Evolutionary conservation across 306 rosid genomes (phyloP), one percentile per base, ranked within the genome.

Genomic region (Vigna unguiculata): DNA sequence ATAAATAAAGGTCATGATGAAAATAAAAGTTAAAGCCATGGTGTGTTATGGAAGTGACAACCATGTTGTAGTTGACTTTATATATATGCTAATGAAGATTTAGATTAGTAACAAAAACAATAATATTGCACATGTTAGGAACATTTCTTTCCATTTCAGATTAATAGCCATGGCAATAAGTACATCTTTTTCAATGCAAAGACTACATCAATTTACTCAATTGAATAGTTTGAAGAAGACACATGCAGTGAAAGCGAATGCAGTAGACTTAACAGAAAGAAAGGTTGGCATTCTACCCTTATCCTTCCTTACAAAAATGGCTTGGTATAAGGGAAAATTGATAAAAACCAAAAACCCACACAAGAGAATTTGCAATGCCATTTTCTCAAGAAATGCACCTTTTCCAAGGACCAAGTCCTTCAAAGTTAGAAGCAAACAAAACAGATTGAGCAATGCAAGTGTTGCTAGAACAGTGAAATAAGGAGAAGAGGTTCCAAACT

Each of bases 401-500:
- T 45, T 53, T 0, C 73, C 73, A 25, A 41, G 4, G 19, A 78
- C 40, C 17, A 79, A 75, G 15, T 82, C 81, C 82, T 76, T 88
- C 34, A 69, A 46, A 19, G 63, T 69, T 19, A 83, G 83, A 30
- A 75, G 51, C 71, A 90, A 82, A 72, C 90, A 90, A 51, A 55
- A 80, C 76, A 90, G 53, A 74, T 91, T 86, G 74, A 88, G 68
- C 74, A 88, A 49, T n/a, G 93, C 89, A 16, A 84, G 67, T 49
- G 90, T 86, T 68, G 93, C 41, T 20, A 90, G 36, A 8, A 87
- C 1, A 7, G 86, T 79, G 74, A 90, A 70, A 84, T 82, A 80
- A 15, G 91, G 91, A 1, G 97, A 80, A 9, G 93, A 82, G 49
- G 59, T 22, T 77, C 93, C 97, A 59, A 91, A 90, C 62, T 91